Evolutionary conservation across 148 eudicot species (phyloP).

Genomic region (Rheum nobile): DNA sequence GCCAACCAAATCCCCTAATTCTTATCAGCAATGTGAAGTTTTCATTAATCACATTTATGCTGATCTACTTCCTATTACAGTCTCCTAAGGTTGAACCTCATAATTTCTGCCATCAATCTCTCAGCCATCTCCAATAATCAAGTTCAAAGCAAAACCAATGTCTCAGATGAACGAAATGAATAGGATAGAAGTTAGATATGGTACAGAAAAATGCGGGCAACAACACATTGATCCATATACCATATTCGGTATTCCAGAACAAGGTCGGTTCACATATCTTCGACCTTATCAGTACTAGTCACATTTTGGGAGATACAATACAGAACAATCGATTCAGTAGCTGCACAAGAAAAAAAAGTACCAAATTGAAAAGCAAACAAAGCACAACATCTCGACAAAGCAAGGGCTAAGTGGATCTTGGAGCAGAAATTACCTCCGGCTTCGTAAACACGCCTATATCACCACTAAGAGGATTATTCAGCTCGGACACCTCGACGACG

Average conservation of each 20-base stretch:
- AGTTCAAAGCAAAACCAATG: not conserved
- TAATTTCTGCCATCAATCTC: not conserved
- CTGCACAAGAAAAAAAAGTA: too few species aligned
- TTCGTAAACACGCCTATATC: slow-evolving; percentile 54
- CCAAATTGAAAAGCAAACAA: not conserved
- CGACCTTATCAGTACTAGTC: not conserved
- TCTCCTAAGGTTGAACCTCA: not conserved
- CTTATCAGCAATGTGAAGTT: not conserved
- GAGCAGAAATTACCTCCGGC: slow-evolving; percentile 52
- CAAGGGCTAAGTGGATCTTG: not conserved
- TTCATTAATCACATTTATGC: not conserved
- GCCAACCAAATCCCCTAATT: not conserved
- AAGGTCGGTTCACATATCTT: not conserved
- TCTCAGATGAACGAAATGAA: not conserved
- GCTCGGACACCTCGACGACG: slow-evolving; percentile 54
- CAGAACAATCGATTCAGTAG: not conserved
- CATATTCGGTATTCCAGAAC: not conserved
- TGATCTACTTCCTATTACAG: not conserved
- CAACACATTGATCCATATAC: not conserved
- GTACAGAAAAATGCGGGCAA: not conserved
- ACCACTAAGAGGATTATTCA: slow-evolving; percentile 46
- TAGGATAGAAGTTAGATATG: not conserved
- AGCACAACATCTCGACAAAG: not conserved
- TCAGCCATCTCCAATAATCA: slow-evolving; percentile 1
- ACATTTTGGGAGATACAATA: not conserved